phyloP scores from a whole-genome alignment of 2,329 filamentous ascomycete species.

The Sporothrix phasma region DNA sequence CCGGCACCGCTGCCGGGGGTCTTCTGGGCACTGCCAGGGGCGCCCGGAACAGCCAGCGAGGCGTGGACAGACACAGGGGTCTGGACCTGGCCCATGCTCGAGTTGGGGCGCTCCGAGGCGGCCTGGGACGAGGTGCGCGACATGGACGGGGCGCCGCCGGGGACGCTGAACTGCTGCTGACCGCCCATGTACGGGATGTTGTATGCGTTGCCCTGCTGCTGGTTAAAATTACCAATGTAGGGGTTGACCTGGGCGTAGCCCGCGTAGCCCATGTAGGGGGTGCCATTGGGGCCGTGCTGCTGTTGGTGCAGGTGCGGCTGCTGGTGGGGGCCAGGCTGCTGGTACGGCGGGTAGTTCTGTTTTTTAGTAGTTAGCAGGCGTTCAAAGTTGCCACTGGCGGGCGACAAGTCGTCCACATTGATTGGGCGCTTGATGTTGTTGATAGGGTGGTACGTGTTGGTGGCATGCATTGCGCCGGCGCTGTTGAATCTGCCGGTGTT shows the following conservation, averaged over 20 bases:
- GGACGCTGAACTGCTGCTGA: slow-evolving; percentile 34
- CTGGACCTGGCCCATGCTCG: slow-evolving; percentile 56
- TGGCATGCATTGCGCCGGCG: too few relatives aligned
- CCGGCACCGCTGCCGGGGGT: slow-evolving; percentile 30
- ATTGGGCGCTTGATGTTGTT: background rate
- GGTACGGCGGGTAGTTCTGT: slow-evolving; percentile 51
- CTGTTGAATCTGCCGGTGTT: background rate
- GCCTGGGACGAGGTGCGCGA: slow-evolving; percentile 72
- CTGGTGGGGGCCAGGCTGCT: slow-evolving; percentile 24
- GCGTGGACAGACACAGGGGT: slow-evolving; percentile 51
- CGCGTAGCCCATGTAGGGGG: slow-evolving; percentile 24
- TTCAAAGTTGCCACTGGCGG: slow-evolving; percentile 61
- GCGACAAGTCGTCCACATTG: slow-evolving; percentile 48
- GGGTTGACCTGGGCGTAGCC: slow-evolving; percentile 29
- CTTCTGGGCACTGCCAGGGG: slow-evolving; percentile 12
- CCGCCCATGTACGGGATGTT: slow-evolving; percentile 24
- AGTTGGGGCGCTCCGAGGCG: slow-evolving; percentile 53
- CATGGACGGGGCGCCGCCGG: slow-evolving; percentile 55
- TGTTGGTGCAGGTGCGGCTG: background rate
- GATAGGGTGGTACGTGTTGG: too few relatives aligned
- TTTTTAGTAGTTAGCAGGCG: slow-evolving; percentile 59
- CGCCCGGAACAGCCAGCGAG: slow-evolving; percentile 48
- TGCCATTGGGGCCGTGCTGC: slow-evolving; percentile 25
- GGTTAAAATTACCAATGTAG: background rate
- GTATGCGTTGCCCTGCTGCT: slow-evolving; percentile 23